A percentile compares a stretch with the other conserved stretches of the same genome.
phyloP scores from a whole-genome alignment of 495 filamentous ascomycete species.

The Aspergillus sclerotiicarbonarius region DNA sequence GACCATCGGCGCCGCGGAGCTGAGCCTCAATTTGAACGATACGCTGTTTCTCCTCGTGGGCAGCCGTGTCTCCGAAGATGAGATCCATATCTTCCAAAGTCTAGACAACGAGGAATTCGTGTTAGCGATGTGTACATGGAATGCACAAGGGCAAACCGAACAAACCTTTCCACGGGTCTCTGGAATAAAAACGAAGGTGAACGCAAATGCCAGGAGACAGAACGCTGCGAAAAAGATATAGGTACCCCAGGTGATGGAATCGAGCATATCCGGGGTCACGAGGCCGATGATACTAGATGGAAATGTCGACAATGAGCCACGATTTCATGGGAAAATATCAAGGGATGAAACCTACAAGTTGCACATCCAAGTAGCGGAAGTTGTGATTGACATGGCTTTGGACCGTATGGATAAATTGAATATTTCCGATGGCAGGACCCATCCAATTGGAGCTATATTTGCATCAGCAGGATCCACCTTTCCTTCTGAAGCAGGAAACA shows the following conservation, averaged over 20 bases:
- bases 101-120: slow-evolving; percentile 13
- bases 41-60: slow-evolving; percentile 66
- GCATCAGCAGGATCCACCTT: slow-evolving; percentile 4
- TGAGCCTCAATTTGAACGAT: slow-evolving; percentile 73
- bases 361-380: slow-evolving; percentile 43
- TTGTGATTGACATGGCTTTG: slow-evolving; percentile 39
- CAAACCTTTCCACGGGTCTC: slow-evolving; percentile 56
- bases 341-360: slow-evolving; percentile 34
- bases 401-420: slow-evolving; percentile 40
- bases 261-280: slow-evolving; percentile 75
- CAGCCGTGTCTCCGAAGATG: slow-evolving; percentile 70
- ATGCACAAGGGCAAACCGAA: background rate
- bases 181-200: slow-evolving; percentile 58
- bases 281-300: slow-evolving; percentile 60
- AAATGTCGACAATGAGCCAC: background rate
- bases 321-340: background rate
- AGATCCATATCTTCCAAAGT: slow-evolving; percentile 63
- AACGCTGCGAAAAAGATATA: slow-evolving; percentile 77
- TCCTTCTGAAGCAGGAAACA: slow-evolving; percentile 4
- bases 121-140: background rate
- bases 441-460: slow-evolving; percentile 38
- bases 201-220: slow-evolving; percentile 61
- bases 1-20: slow-evolving; percentile 42
- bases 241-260: slow-evolving; percentile 68
- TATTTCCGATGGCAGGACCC: slow-evolving; percentile 43